These are phyloP conservation scores for Kandelia obovata DNA, from an alignment of 345 rosid species.

Conservation along the genomic window DNA sequence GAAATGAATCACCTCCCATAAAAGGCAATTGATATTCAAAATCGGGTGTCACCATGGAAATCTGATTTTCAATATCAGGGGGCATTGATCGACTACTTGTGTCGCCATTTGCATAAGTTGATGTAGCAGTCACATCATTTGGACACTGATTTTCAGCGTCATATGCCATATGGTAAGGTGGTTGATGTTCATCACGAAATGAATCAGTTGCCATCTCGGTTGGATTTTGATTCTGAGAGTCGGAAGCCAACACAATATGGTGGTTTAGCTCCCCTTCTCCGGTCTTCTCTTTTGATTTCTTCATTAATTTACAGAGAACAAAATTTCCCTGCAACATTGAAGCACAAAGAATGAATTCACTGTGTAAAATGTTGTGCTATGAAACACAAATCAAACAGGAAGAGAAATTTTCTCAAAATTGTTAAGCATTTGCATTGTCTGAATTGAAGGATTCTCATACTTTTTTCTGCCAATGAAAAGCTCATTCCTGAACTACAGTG, in stretches of 20 bases:
- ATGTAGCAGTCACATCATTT: background rate
- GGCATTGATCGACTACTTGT: background rate
- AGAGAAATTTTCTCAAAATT: background rate
- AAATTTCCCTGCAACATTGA: constrained; percentile 20
- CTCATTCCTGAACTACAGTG: too few species aligned
- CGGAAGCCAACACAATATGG: background rate
- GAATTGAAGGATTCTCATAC: too few species aligned
- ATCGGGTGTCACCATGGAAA: background rate
- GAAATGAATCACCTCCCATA: too few species aligned
- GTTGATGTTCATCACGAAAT: background rate
- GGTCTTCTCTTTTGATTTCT: constrained; percentile 8
- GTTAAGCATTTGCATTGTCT: too few species aligned
- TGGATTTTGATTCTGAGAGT: background rate
- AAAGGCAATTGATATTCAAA: too few species aligned
- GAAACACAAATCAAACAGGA: background rate
- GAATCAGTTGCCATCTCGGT: background rate
- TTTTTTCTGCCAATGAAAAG: too few species aligned
- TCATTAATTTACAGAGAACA: constrained; percentile 32
- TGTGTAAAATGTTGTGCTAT: background rate
- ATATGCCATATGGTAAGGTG: too few species aligned
- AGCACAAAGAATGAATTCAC: constrained; percentile 4
- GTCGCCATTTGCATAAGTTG: background rate
- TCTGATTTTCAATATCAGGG: background rate
- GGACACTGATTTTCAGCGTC: background rate
- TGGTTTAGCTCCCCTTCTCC: background rate